A percentile compares a stretch with the other conserved stretches of the same genome.
Evolutionary conservation across 805 yeast species (phyloP).

Genomic region (Barnettozyma sp.): DNA sequence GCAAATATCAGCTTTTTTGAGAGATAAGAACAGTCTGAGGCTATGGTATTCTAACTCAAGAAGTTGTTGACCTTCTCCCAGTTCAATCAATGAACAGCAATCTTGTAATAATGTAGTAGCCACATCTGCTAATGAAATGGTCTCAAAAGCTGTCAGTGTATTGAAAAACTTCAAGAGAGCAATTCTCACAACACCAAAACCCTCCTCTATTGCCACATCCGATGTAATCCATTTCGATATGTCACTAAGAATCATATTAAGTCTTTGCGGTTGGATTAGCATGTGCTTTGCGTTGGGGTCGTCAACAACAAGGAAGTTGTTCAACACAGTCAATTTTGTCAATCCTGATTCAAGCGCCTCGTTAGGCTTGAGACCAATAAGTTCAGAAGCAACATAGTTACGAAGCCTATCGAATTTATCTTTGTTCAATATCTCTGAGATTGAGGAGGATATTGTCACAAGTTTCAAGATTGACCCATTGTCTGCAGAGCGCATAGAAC

Average conservation of each 20-base stretch:
- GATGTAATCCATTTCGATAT: slow-evolving; percentile 54
- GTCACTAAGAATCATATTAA: slow-evolving; percentile 52
- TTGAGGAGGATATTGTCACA: slow-evolving; percentile 30
- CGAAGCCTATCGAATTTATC: slow-evolving; percentile 44
- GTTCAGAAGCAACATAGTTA: slow-evolving; percentile 56
- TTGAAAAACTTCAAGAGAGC: slow-evolving; percentile 42
- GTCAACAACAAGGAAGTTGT: slow-evolving; percentile 30
- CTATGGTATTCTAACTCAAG: slow-evolving; percentile 41
- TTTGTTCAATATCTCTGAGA: slow-evolving; percentile 31
- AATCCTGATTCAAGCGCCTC: slow-evolving; percentile 40
- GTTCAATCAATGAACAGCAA: slow-evolving; percentile 35
- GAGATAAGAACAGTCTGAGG: slow-evolving; percentile 34
- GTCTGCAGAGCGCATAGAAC: slow-evolving; percentile 30
- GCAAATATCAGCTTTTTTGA: slow-evolving; percentile 23
- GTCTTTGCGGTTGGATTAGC: slow-evolving; percentile 58
- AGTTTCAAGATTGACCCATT: slow-evolving; percentile 17
- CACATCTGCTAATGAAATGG: too few species aligned
- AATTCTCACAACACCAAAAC: slow-evolving; percentile 45
- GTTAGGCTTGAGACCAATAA: slow-evolving; percentile 44
- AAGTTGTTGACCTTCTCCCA: slow-evolving; percentile 29
- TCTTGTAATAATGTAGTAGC: slow-evolving; percentile 36
- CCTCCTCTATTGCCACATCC: slow-evolving; percentile 51
- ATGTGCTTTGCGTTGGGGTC: slow-evolving; percentile 25
- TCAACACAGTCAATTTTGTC: slow-evolving; percentile 41
- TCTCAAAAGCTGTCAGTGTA: slow-evolving; percentile 23